phyloP scores from a whole-genome alignment of 768 basidiomycete genomes.

The Phanerochaete carnosa region DNA sequence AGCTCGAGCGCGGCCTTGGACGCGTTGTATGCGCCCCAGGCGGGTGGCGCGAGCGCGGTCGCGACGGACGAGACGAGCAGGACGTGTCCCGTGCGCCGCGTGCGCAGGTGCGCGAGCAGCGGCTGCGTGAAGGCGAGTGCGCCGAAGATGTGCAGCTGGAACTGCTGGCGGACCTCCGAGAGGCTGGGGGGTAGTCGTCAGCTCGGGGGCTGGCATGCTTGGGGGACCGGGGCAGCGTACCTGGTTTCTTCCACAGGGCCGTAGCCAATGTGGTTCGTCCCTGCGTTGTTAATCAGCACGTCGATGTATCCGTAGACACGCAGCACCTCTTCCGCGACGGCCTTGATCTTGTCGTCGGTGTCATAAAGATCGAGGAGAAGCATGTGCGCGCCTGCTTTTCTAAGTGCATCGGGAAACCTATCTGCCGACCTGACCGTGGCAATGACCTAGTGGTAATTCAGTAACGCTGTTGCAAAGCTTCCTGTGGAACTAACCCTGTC shows the following conservation, averaged over 20 bases:
- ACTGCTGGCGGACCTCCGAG: conserved; percentile 19
- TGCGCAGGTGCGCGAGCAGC: conserved; percentile 24
- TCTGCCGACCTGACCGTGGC: conserved; percentile 3
- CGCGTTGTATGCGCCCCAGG: conserved; percentile 24
- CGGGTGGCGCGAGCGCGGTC: conserved; percentile 13
- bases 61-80: conserved; percentile 25
- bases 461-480: neutral
- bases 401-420: conserved; percentile 2
- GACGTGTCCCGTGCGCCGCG: conserved; percentile 23
- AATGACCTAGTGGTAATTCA: neutral
- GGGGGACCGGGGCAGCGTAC: neutral
- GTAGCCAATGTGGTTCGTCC: conserved; percentile 1
- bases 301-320: conserved; percentile 5
- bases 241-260: conserved; percentile 8
- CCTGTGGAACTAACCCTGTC: conserved; percentile 1
- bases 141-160: conserved; percentile 27
- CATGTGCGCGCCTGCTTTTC: neutral
- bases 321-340: neutral
- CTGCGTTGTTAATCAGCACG: conserved; percentile 13
- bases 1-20: conserved; percentile 27
- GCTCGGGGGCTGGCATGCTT: neutral
- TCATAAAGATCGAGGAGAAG: conserved; percentile 2
- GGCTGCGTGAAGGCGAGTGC: conserved; percentile 25
- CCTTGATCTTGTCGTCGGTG: neutral
- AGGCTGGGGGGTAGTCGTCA: neutral